A percentile compares a stretch with the other conserved stretches of the same genome.
These are phyloP conservation scores for Ogataea thermomethanolica DNA, from an alignment of 805 yeast species.

Conservation along the genomic window DNA sequence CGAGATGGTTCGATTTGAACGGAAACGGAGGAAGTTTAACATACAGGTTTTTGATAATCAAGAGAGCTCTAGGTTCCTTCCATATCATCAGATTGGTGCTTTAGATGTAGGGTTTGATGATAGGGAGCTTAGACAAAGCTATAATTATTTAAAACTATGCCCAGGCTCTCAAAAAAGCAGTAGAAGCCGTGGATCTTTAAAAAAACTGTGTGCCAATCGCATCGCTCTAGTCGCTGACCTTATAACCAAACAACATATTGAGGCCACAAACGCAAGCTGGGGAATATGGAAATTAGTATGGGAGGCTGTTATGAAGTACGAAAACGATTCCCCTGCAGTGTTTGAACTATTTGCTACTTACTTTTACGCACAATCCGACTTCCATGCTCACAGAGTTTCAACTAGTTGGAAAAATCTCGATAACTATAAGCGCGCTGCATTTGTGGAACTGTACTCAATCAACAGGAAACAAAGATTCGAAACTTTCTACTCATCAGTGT, in stretches of 20 bases:
- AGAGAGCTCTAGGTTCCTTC: not conserved
- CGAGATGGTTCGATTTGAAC: not conserved
- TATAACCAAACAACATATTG: conserved; percentile 23
- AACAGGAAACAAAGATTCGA: conserved; percentile 34
- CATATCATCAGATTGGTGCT: conserved; percentile 2
- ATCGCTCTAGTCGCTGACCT: conserved; percentile 26
- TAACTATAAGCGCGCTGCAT: conserved; percentile 20
- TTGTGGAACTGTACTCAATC: conserved; percentile 16
- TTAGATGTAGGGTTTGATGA: conserved; percentile 1
- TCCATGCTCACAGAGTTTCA: conserved; percentile 20
- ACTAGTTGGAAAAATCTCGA: conserved; percentile 12
- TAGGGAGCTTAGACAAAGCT: not conserved
- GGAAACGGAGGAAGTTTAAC: not conserved
- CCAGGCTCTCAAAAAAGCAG: not conserved
- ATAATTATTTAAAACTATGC: not conserved
- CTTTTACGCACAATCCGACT: conserved; percentile 16
- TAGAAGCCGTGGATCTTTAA: conserved; percentile 18
- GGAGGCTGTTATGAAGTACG: conserved; percentile 27
- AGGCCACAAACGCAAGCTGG: conserved; percentile 22
- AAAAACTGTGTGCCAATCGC: conserved; percentile 22
- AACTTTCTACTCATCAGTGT: conserved; percentile 29
- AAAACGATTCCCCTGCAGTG: conserved; percentile 30
- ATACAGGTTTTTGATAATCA: not conserved
- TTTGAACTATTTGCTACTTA: conserved; percentile 30
- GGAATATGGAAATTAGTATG: conserved; percentile 34